Evolutionary conservation across 768 basidiomycete species (phyloP).

Genomic region (Suillus americanus): DNA sequence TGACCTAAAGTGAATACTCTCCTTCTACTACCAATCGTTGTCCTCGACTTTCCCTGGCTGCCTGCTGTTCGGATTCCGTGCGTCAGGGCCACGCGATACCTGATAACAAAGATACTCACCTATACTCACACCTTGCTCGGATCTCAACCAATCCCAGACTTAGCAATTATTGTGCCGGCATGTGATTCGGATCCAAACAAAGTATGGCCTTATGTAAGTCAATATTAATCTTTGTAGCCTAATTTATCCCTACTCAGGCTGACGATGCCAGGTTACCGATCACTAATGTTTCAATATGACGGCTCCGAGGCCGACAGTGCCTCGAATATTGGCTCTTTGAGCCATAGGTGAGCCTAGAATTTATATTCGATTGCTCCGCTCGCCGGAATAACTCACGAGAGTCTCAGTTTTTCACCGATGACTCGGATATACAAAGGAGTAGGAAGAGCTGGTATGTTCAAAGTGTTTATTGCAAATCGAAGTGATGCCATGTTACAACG

Average conservation of each 20-base stretch:
- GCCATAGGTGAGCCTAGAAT: not conserved
- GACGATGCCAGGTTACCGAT: not conserved
- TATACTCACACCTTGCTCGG: not conserved
- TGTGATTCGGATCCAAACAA: not conserved
- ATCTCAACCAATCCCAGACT: too few relatives aligned
- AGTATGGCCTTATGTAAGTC: not conserved
- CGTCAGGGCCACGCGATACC: not conserved
- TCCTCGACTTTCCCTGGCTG: not conserved
- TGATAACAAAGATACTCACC: not conserved
- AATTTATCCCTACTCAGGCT: not conserved
- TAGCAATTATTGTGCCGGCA: not conserved
- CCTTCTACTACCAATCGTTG: not conserved
- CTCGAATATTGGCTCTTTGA: not conserved
- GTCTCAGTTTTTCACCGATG: conserved; percentile 11
- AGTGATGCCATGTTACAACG: not conserved
- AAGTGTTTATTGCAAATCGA: not conserved
- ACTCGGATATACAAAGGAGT: conserved; percentile 8
- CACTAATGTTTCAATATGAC: not conserved
- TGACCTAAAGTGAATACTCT: not conserved
- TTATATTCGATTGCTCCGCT: not conserved
- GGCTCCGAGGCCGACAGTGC: not conserved
- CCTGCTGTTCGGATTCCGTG: not conserved
- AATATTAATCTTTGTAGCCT: not conserved
- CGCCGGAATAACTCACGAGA: not conserved
- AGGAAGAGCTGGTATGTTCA: not conserved